phyloP scores from a whole-genome alignment of 805 yeast genomes.

The Wickerhamomyces tratensis region DNA sequence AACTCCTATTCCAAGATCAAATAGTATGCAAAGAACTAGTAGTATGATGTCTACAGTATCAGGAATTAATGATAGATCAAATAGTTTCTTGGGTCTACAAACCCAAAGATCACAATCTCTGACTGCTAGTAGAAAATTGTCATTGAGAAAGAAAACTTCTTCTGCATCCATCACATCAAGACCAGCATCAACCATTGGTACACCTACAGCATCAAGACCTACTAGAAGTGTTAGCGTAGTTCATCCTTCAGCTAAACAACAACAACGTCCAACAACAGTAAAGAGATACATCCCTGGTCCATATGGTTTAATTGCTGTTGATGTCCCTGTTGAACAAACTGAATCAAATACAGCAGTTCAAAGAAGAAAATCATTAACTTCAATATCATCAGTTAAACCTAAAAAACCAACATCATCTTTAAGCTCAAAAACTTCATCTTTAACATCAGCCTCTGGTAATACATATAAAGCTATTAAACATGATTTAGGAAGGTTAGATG shows the following conservation, averaged over 20 bases:
- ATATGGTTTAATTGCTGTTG: constrained; percentile 57
- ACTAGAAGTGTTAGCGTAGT: too few relatives aligned
- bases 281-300: constrained; percentile 70
- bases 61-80: constrained; percentile 5
- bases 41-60: constrained; percentile 6
- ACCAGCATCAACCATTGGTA: constrained; percentile 2
- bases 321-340: constrained; percentile 43
- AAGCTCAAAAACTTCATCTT: background rate
- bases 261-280: constrained; percentile 32
- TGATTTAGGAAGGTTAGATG: too few relatives aligned
- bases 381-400: background rate
- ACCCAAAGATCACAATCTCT: constrained; percentile 12
- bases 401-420: background rate
- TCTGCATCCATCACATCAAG: background rate
- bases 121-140: background rate
- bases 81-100: constrained; percentile 15
- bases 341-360: constrained; percentile 3
- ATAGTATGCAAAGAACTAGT: constrained; percentile 15
- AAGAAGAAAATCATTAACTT: constrained; percentile 1
- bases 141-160: background rate
- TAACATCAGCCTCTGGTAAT: background rate
- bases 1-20: constrained; percentile 19
- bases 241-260: background rate
- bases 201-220: background rate
- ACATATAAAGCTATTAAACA: too few relatives aligned